Evolutionary conservation across 805 yeast genomes (phyloP).

Genomic region (Kockiozyma suomiensis): DNA sequence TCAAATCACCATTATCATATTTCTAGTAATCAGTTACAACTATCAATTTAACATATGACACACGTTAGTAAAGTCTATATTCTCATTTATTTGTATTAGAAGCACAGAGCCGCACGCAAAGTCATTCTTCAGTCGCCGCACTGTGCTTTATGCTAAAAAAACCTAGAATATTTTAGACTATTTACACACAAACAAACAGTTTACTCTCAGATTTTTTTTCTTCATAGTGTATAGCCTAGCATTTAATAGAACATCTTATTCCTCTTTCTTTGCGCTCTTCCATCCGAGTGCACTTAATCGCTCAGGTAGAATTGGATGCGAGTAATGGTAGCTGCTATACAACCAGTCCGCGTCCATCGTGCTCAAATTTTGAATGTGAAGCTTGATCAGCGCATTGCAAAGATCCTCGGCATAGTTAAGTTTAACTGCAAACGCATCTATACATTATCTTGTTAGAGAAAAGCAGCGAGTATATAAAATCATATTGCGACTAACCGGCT

Average conservation of each 20-base stretch:
- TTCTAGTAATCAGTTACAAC: too few relatives aligned
- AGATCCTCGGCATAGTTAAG: constrained; percentile 72
- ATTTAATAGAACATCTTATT: constrained; percentile 1
- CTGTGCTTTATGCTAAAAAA: too few relatives aligned
- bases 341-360: constrained; percentile 89
- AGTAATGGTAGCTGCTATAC: constrained; percentile 83
- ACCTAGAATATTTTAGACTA: too few relatives aligned
- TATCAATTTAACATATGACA: too few relatives aligned
- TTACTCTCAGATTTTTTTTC: too few relatives aligned
- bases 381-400: constrained; percentile 68
- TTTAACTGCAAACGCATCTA: constrained; percentile 56
- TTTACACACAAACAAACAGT: too few relatives aligned
- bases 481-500: constrained; percentile 68
- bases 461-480: neutral
- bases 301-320: constrained; percentile 91
- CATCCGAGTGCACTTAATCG: constrained; percentile 74
- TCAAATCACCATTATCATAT: too few relatives aligned
- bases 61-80: too few relatives aligned
- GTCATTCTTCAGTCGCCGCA: too few relatives aligned
- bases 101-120: too few relatives aligned
- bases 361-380: constrained; percentile 79
- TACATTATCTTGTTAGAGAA: neutral
- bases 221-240: neutral
- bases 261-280: constrained; percentile 26
- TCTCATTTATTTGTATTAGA: too few relatives aligned